phyloP scores from a whole-genome alignment of 225 moss, liverwort and hornwort species.

The Thuidium tamariscinum region DNA sequence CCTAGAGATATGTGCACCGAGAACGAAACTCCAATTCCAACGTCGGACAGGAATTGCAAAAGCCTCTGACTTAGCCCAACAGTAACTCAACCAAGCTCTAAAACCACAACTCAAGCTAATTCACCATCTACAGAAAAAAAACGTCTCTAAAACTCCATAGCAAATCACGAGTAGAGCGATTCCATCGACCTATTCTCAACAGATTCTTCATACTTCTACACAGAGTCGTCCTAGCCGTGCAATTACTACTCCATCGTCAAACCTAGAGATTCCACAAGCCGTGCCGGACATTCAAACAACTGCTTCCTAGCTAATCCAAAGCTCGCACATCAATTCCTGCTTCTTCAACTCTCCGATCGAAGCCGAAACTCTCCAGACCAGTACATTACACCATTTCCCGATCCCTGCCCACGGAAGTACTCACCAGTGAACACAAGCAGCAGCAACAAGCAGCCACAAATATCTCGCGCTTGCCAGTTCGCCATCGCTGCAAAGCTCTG shows the following conservation, averaged over 20 bases:
- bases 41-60: background rate
- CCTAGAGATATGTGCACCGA: background rate
- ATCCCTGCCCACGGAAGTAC: background rate
- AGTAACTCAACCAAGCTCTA: background rate
- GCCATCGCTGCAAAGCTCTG: slow-evolving; percentile 1
- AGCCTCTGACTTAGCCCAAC: background rate
- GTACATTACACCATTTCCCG: too few species aligned
- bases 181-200: background rate
- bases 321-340: background rate
- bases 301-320: background rate
- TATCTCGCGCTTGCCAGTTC: slow-evolving; percentile 35
- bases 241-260: background rate
- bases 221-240: background rate
- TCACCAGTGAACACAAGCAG: slow-evolving; percentile 35
- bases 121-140: background rate
- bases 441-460: slow-evolving; percentile 30
- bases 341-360: background rate
- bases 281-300: background rate
- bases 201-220: background rate
- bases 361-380: background rate
- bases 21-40: background rate
- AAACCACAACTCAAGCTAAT: background rate
- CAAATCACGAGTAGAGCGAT: background rate
- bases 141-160: background rate
- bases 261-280: background rate